These are phyloP conservation scores for Saturnispora quitensis DNA, from an alignment of 805 yeast species.

Conservation along the genomic window DNA sequence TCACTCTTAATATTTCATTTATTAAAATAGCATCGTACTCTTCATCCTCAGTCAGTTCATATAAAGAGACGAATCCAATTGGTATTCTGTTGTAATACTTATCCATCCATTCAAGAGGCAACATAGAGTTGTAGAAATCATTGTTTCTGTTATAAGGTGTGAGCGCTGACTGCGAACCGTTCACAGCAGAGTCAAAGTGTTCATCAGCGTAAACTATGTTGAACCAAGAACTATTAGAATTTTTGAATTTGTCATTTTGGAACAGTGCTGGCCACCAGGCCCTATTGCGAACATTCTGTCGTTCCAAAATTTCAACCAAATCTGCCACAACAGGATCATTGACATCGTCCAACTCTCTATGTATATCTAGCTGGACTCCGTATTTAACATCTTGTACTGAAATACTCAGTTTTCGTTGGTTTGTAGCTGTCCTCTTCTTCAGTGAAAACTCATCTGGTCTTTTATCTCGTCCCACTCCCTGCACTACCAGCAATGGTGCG, in stretches of 20 bases:
- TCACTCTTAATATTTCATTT: conserved; percentile 29
- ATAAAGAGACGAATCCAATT: conserved; percentile 36
- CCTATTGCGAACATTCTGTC: conserved; percentile 5
- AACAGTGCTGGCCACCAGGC: conserved; percentile 11
- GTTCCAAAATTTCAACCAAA: conserved; percentile 5
- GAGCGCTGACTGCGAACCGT: conserved; percentile 20
- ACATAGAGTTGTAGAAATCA: conserved; percentile 32
- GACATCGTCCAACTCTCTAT: conserved; percentile 22
- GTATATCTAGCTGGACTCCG: conserved; percentile 12
- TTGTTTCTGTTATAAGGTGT: conserved; percentile 38
- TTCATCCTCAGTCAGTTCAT: conserved; percentile 27
- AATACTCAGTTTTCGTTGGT: conserved; percentile 9
- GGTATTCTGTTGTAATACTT: conserved; percentile 45
- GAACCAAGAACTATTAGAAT: conserved; percentile 8
- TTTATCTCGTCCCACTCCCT: conserved; percentile 28
- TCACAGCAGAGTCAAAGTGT: conserved; percentile 7
- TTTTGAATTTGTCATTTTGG: background rate
- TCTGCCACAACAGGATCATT: conserved; percentile 11
- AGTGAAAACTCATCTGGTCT: background rate
- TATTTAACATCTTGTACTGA: background rate
- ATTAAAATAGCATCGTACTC: conserved; percentile 23
- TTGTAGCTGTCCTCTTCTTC: conserved; percentile 2
- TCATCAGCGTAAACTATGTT: conserved; percentile 8
- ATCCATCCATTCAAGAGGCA: conserved; percentile 42
- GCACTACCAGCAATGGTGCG: conserved; percentile 34